phyloP scores from a whole-genome alignment of 768 basidiomycete species.

The Rickenella mellea region DNA sequence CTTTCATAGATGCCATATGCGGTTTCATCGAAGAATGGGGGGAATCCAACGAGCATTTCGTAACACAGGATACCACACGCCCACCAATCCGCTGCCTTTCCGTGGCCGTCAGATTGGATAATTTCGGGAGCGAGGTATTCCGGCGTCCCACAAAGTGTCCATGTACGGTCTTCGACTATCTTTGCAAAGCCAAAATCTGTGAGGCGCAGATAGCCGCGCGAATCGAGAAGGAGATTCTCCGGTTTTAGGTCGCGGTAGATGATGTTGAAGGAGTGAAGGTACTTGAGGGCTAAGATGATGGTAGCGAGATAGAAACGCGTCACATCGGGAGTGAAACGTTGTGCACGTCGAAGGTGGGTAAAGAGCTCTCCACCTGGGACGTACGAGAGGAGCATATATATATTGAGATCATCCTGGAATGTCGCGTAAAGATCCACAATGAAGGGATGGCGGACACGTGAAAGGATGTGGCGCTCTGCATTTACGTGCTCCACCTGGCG shows the following conservation, averaged over 20 bases:
- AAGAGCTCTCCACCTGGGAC: slow-evolving; percentile 97
- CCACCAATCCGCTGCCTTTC: slow-evolving; percentile 99
- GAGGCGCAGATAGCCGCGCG: slow-evolving; percentile 85
- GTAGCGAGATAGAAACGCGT: slow-evolving; percentile 97
- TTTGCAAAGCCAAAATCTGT: slow-evolving; percentile 99
- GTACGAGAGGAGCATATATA: slow-evolving; percentile 97
- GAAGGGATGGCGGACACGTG: slow-evolving; percentile 87
- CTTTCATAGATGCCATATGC: slow-evolving; percentile 98
- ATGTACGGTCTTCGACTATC: slow-evolving; percentile 94
- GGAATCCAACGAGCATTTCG: slow-evolving; percentile 98
- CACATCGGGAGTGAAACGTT: slow-evolving; percentile 93
- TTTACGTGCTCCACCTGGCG: slow-evolving; percentile 98
- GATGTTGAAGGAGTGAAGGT: slow-evolving; percentile 92
- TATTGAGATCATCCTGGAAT: slow-evolving; percentile 91
- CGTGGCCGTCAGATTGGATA: slow-evolving; percentile 94
- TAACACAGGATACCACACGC: slow-evolving; percentile 95
- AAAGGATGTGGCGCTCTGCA: slow-evolving; percentile 89
- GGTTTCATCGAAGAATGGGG: slow-evolving; percentile 98
- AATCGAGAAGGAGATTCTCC: slow-evolving; percentile 94
- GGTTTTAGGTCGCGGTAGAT: slow-evolving; percentile 98
- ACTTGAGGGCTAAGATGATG: slow-evolving; percentile 90
- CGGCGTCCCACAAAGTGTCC: slow-evolving; percentile 93
- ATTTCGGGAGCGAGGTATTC: slow-evolving; percentile 98
- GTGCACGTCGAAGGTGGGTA: slow-evolving; percentile 89
- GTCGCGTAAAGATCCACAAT: slow-evolving; percentile 94